Evolutionary conservation across 768 basidiomycete species (phyloP).

Genomic region (Boletus reticulatus): DNA sequence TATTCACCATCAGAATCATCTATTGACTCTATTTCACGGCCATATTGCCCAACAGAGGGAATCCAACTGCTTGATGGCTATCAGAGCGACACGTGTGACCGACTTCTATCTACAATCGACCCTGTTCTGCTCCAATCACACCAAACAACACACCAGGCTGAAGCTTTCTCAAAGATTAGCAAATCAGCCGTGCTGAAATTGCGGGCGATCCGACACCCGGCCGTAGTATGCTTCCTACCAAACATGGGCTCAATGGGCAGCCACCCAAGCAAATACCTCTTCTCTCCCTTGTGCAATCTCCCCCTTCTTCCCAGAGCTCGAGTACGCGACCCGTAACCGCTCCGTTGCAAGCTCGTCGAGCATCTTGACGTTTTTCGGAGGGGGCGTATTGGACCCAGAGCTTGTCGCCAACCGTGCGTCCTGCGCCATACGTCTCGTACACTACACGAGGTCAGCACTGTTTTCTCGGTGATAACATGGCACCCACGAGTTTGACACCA

Average conservation of each 20-base stretch:
- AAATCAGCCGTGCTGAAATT: not conserved
- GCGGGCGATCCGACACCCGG: not conserved
- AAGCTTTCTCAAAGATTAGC: conserved; percentile 1
- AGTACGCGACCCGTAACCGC: conserved; percentile 61
- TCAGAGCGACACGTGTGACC: not conserved
- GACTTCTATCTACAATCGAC: not conserved
- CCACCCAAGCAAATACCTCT: conserved; percentile 47
- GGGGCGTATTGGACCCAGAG: conserved; percentile 56
- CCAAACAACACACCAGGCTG: not conserved
- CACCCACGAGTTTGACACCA: conserved; percentile 74
- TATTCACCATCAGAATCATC: not conserved
- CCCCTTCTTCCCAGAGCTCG: conserved; percentile 38
- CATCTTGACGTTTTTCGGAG: conserved; percentile 52
- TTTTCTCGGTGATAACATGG: no score
- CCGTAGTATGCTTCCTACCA: not conserved
- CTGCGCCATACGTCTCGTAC: conserved; percentile 52
- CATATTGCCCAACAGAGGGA: not conserved
- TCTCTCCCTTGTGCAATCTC: conserved; percentile 40
- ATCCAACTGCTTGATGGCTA: not conserved
- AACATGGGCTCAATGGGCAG: conserved; percentile 12
- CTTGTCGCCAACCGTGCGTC: conserved; percentile 36
- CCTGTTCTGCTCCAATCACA: not conserved
- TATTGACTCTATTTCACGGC: not conserved
- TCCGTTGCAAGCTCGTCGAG: conserved; percentile 76
- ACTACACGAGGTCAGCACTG: conserved; percentile 39